phyloP scores from a whole-genome alignment of 805 yeast species.

The Kodamaea jinghongensis region DNA sequence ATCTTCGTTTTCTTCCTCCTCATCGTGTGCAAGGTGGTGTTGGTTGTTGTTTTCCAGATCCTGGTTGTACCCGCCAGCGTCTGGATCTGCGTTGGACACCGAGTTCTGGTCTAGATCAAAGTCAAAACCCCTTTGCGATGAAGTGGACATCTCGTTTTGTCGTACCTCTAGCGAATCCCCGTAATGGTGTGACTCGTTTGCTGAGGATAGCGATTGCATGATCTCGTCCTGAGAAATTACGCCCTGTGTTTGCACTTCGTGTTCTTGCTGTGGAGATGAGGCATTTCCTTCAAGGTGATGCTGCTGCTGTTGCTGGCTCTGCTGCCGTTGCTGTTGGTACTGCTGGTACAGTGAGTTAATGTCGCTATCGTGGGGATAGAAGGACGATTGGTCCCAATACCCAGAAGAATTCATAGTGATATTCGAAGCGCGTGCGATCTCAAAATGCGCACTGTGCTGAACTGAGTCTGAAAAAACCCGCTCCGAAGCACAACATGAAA shows the following conservation, averaged over 20 bases:
- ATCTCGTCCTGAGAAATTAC: conserved; percentile 29
- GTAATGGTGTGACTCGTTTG: conserved; percentile 4
- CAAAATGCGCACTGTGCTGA: too few relatives aligned
- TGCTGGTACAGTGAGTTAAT: conserved; percentile 6
- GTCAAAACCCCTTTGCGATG: conserved; percentile 13
- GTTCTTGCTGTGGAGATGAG: conserved; percentile 11
- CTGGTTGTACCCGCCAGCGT: conserved; percentile 5
- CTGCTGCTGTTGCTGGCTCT: background rate
- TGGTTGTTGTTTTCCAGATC: conserved; percentile 11
- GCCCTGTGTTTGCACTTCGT: conserved; percentile 26
- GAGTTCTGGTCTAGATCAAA: conserved; percentile 15
- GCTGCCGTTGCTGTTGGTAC: background rate
- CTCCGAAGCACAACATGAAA: too few relatives aligned
- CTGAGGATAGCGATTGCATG: conserved; percentile 25
- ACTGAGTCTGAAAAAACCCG: too few relatives aligned
- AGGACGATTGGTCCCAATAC: conserved; percentile 22
- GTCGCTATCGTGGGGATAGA: conserved; percentile 4
- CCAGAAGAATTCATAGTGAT: conserved; percentile 31
- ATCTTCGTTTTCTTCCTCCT: conserved; percentile 13
- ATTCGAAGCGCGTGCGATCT: too few relatives aligned
- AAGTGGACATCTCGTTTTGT: conserved; percentile 2
- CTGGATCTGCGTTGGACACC: conserved; percentile 1
- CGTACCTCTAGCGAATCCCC: conserved; percentile 4
- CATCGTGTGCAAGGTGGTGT: conserved; percentile 12
- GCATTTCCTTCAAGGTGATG: conserved; percentile 1